Evolutionary conservation across 225 moss, liverwort and hornwort species (phyloP).

Genomic region (Polytrichum commune): DNA sequence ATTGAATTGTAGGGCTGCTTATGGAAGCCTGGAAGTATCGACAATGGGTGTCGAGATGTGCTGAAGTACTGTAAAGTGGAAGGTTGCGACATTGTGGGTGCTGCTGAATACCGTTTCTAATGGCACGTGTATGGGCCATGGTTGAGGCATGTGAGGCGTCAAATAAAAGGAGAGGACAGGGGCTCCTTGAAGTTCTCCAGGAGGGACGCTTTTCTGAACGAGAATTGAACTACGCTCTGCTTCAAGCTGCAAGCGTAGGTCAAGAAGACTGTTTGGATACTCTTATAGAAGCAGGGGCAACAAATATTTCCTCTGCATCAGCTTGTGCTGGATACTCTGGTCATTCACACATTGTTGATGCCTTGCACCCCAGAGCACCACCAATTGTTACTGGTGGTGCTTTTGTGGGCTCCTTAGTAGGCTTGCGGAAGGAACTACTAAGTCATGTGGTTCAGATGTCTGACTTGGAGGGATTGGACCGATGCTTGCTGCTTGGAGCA

Average conservation of each 20-base stretch:
- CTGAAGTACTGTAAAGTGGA: constrained; percentile 22
- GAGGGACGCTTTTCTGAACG: constrained; percentile 34
- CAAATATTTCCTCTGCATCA: constrained; percentile 57
- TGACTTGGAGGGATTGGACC: constrained; percentile 48
- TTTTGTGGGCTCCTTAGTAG: constrained; percentile 57
- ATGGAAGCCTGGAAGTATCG: neutral
- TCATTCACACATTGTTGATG: constrained; percentile 51
- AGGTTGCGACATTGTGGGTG: constrained; percentile 15
- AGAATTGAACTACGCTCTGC: constrained; percentile 45
- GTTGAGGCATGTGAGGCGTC: constrained; percentile 38
- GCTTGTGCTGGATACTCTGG: constrained; percentile 64
- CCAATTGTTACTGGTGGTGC: constrained; percentile 52
- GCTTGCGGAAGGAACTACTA: constrained; percentile 47
- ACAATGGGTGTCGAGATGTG: constrained; percentile 7
- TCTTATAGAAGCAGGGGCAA: constrained; percentile 53
- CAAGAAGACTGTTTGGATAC: constrained; percentile 41
- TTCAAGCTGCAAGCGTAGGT: constrained; percentile 58
- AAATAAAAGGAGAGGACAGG: constrained; percentile 29
- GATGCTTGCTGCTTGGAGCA: constrained; percentile 57
- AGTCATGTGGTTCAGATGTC: constrained; percentile 50
- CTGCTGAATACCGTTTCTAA: constrained; percentile 28
- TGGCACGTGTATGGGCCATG: constrained; percentile 52
- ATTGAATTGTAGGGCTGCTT: constrained; percentile 1
- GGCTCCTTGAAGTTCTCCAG: constrained; percentile 32
- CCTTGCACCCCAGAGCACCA: constrained; percentile 42